Base-by-base conservation (phyloP, 208 protist species). In the Trypanosomatidae sp. region DNA sequence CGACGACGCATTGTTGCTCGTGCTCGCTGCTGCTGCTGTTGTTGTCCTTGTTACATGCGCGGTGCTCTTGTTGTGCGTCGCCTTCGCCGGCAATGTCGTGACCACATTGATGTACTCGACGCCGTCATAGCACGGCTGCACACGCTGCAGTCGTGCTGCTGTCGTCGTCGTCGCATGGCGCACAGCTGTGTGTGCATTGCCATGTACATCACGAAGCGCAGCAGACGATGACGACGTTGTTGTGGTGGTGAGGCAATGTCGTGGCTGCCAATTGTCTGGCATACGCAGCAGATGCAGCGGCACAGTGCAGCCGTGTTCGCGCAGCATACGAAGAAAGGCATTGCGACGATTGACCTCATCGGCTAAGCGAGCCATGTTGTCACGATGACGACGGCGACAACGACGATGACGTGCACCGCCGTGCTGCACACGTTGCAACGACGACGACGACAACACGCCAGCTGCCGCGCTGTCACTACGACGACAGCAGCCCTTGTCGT, bases 81-180 rank as follows among this genome's bases (percentile, higher is more conserved):
- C 23, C 1, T 10, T 23, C 20, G 45, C 32, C 8, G 35, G 10
- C 6, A 51, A 15, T 16, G 54, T 44, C 32, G 55, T 53, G 32
- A 69, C 59, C 19, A 77, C 33, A 49, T 77, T 77, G 45, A 77
- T 69, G 53, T 71, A 33, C 37, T 70, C 40, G 25, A 56, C 28
- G 0, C 69, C 64, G 15, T 67, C 56, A 35, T 56, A 59, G 27
- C 55, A n/a, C 1, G 69, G 69, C 39, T n/a, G n/a, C n/a, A n/a
- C n/a, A n/a, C n/a, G n/a, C n/a, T n/a, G n/a, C n/a, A n/a, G n/a
- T n/a, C n/a, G n/a, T n/a, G n/a, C n/a, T n/a, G n/a, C n/a, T n/a
- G n/a, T n/a, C n/a, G n/a, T n/a, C n/a, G n/a, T n/a, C n/a, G n/a
- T n/a, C n/a, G n/a, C n/a, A n/a, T n/a, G n/a, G n/a, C n/a, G n/a